Percentiles rank a stretch among this genome's conserved stretches.
phyloP scores from a whole-genome alignment of 1,139 yeast species.

The Debaryomycetaceae sp. region DNA sequence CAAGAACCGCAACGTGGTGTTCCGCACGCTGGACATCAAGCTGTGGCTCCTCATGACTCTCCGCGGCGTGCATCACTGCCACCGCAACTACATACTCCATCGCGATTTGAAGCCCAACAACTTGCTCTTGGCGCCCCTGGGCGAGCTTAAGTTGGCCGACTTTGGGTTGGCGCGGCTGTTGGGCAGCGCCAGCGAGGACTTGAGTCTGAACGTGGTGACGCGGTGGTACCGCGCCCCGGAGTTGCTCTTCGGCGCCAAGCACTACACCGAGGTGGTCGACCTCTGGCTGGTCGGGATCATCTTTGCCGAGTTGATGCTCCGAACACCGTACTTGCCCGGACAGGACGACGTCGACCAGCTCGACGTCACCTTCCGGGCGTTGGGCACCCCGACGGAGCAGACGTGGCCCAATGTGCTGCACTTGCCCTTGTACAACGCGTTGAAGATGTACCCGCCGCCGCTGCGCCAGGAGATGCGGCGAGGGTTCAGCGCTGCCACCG shows the following conservation, averaged over 20 bases:
- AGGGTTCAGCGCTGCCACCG: constrained; percentile 90
- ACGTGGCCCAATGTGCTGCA: constrained; percentile 89
- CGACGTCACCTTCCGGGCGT: constrained; percentile 85
- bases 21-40: constrained; percentile 84
- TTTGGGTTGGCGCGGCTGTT: constrained; percentile 89
- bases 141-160: constrained; percentile 90
- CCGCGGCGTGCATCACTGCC: constrained; percentile 93
- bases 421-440: constrained; percentile 69
- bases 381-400: constrained; percentile 92
- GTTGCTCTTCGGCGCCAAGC: constrained; percentile 79
- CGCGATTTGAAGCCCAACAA: constrained; percentile 86
- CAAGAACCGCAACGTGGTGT: constrained; percentile 71
- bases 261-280: constrained; percentile 85
- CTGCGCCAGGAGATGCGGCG: constrained; percentile 75
- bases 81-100: constrained; percentile 82
- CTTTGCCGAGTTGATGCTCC: constrained; percentile 92
- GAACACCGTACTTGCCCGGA: constrained; percentile 94
- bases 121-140: constrained; percentile 77
- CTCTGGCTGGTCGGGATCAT: constrained; percentile 94
- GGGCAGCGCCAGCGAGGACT: constrained; percentile 72
- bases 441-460: constrained; percentile 78
- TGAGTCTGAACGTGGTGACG: constrained; percentile 93
- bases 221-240: constrained; percentile 98
- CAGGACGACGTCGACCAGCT: constrained; percentile 85
- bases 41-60: constrained; percentile 93